phyloP scores from a whole-genome alignment of 345 rosid genomes.

The Atalantia buxifolia region DNA sequence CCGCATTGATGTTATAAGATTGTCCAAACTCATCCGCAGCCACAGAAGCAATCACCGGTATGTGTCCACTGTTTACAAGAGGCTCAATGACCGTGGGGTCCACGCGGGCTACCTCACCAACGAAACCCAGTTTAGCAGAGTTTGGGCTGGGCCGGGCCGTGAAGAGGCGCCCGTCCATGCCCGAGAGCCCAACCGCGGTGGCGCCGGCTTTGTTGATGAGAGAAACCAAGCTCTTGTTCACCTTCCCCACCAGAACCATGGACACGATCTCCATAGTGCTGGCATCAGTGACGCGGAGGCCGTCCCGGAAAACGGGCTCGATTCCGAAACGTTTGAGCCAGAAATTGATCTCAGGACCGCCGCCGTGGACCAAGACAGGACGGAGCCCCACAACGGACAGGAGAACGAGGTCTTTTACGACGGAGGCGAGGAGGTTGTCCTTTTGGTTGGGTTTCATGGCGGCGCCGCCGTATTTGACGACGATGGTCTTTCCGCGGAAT shows the following conservation, averaged over 20 bases:
- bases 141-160: constrained; percentile 73
- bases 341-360: constrained; percentile 56
- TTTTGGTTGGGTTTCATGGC: constrained; percentile 60
- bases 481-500: constrained; percentile 55
- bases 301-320: constrained; percentile 48
- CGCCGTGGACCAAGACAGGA: constrained; percentile 56
- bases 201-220: constrained; percentile 81
- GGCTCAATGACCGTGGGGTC: constrained; percentile 61
- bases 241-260: constrained; percentile 88
- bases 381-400: constrained; percentile 1
- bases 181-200: constrained; percentile 81
- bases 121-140: constrained; percentile 70
- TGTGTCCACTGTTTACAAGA: constrained; percentile 51
- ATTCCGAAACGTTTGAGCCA: constrained; percentile 48
- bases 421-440: constrained; percentile 15
- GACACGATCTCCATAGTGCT: constrained; percentile 93
- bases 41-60: constrained; percentile 91
- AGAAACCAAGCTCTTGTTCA: constrained; percentile 77
- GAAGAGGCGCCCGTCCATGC: constrained; percentile 85
- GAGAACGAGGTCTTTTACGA: constrained; percentile 6
- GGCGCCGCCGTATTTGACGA: constrained; percentile 10
- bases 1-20: constrained; percentile 86
- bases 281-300: constrained; percentile 87
- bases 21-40: constrained; percentile 78
- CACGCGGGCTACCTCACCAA: constrained; percentile 77